These are phyloP conservation scores for Daldinia grandis DNA, from an alignment of 495 filamentous ascomycete genomes.

Conservation along the genomic window DNA sequence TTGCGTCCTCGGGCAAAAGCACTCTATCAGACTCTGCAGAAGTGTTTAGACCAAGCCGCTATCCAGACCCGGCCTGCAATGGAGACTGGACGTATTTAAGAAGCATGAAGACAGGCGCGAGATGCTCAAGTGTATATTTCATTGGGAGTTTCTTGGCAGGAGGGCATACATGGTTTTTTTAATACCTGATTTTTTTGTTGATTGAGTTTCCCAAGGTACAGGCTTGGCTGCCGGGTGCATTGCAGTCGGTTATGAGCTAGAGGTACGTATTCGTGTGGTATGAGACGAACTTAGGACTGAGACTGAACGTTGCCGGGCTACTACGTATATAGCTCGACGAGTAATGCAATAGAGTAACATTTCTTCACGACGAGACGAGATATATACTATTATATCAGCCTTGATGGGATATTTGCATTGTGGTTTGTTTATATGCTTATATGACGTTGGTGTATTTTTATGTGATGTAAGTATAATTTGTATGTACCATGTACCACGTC, in stretches of 20 bases:
- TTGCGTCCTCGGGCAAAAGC: constrained; percentile 1
- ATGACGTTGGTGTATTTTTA: no score
- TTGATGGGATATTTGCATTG: neutral
- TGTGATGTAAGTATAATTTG: neutral
- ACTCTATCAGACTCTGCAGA: neutral
- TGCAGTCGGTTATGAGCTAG: constrained; percentile 18
- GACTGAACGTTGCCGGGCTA: constrained; percentile 38
- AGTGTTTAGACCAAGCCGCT: constrained; percentile 1
- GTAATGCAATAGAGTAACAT: constrained; percentile 48
- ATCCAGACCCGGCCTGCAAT: constrained; percentile 5
- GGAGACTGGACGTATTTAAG: constrained; percentile 35
- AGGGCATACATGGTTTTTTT: constrained; percentile 47
- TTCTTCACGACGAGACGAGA: constrained; percentile 14
- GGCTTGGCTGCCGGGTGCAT: constrained; percentile 30
- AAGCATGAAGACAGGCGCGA: constrained; percentile 40
- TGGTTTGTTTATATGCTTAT: no score
- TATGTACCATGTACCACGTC: neutral
- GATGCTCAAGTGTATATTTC: constrained; percentile 49
- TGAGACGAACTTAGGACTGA: constrained; percentile 23
- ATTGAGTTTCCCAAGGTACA: constrained; percentile 29
- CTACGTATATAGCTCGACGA: constrained; percentile 36
- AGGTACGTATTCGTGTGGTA: constrained; percentile 21
- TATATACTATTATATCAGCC: neutral
- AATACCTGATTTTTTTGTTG: constrained; percentile 44
- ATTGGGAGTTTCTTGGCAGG: constrained; percentile 48